Conservation (phyloP, 2,329 filamentous ascomycete genomes). For the Colletotrichum magnum region DNA sequence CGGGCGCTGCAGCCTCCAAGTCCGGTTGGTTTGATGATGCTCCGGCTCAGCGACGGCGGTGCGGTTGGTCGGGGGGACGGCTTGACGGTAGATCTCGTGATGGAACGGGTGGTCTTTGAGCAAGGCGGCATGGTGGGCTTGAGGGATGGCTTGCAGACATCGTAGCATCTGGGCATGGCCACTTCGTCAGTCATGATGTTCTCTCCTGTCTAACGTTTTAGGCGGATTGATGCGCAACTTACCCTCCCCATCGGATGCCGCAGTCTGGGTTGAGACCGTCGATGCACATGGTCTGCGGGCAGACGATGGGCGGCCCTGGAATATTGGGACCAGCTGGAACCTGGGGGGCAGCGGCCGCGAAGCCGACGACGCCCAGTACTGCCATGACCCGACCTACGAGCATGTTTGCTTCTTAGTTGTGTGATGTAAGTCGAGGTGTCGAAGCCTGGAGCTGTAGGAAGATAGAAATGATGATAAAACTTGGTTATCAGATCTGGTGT, state of each 20-base stretch:
- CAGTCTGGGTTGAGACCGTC: conserved; percentile 47
- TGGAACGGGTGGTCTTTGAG: conserved; percentile 14
- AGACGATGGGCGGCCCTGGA: conserved; percentile 7
- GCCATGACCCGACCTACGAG: conserved; percentile 18
- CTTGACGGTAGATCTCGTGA: conserved; percentile 2
- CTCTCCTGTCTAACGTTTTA: background rate
- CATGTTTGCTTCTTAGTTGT: conserved; percentile 13
- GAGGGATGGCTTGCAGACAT: conserved; percentile 44
- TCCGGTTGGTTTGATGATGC: background rate
- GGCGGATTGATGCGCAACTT: conserved; percentile 14
- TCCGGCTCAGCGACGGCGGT: conserved; percentile 3
- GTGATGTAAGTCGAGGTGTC: background rate
- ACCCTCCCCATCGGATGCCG: conserved; percentile 47
- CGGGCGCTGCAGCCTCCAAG: conserved; percentile 44
- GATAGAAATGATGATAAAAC: background rate
- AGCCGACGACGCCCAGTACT: conserved; percentile 21
- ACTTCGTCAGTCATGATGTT: background rate
- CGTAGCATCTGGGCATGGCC: conserved; percentile 44
- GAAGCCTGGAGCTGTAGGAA: background rate
- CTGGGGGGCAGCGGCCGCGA: conserved; percentile 31
- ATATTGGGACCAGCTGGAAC: background rate
- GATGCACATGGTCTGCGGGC: conserved; percentile 45
- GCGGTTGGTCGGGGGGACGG: conserved; percentile 7
- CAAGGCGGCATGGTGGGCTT: conserved; percentile 38
- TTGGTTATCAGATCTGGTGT: background rate